These are phyloP conservation scores for Xylariaceae sp. DNA, from an alignment of 2,329 filamentous ascomycete species.

Conservation along the genomic window DNA sequence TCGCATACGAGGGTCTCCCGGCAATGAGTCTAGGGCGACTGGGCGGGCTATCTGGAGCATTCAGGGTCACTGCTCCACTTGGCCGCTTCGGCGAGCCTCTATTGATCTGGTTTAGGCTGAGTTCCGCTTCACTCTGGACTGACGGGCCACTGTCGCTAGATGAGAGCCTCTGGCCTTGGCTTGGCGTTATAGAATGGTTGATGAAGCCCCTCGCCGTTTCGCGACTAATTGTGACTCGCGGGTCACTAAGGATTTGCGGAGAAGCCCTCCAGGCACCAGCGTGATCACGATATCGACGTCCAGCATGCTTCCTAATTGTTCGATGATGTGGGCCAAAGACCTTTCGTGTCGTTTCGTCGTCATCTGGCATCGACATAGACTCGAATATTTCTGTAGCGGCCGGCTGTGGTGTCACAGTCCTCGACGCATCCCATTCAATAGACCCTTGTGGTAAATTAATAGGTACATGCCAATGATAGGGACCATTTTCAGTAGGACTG, in stretches of 20 bases:
- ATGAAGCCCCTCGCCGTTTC: conserved; percentile 48
- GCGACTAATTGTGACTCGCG: conserved; percentile 50
- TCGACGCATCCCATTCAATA: conserved; percentile 35
- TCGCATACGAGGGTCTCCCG: conserved; percentile 45
- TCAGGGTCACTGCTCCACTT: conserved; percentile 38
- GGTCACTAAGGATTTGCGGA: conserved; percentile 46
- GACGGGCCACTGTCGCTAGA: conserved; percentile 42
- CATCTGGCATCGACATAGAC: conserved; percentile 41
- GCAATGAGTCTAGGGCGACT: conserved; percentile 42
- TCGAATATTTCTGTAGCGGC: conserved; percentile 41
- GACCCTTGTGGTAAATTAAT: conserved; percentile 44
- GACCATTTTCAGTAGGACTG: conserved; percentile 40
- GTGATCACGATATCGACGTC: conserved; percentile 51
- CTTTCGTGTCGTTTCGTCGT: conserved; percentile 37
- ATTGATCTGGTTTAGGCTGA: conserved; percentile 52
- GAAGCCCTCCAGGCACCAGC: conserved; percentile 54
- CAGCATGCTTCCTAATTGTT: conserved; percentile 48
- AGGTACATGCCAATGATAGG: conserved; percentile 49
- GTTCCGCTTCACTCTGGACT: conserved; percentile 50
- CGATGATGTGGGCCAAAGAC: conserved; percentile 47
- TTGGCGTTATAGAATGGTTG: conserved; percentile 31
- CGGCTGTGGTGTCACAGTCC: conserved; percentile 41
- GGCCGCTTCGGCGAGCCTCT: conserved; percentile 42
- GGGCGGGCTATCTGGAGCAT: conserved; percentile 35
- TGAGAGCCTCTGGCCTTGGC: conserved; percentile 32